Evolutionary conservation across 2,329 filamentous ascomycete genomes (phyloP).

Genomic region (Erysiphe pulchra): DNA sequence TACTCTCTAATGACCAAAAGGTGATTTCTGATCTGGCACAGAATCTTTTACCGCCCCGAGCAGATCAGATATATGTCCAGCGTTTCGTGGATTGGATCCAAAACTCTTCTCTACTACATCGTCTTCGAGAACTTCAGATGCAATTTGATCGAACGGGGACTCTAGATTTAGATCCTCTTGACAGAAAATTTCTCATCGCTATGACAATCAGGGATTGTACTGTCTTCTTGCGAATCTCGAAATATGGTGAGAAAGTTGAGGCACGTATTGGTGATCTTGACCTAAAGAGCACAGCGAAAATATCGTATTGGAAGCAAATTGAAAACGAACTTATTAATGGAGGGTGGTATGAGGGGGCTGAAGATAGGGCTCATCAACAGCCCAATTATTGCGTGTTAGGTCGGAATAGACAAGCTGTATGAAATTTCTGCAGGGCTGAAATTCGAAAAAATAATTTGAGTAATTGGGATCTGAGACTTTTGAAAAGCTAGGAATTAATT

Average conservation of each 20-base stretch:
- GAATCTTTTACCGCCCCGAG: conserved; percentile 8
- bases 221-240: conserved; percentile 36
- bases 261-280: conserved; percentile 52
- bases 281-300: conserved; percentile 44
- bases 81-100: conserved; percentile 15
- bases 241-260: conserved; percentile 15
- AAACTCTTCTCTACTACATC: conserved; percentile 9
- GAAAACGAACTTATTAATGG: conserved; percentile 36
- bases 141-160: conserved; percentile 11
- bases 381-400: conserved; percentile 1
- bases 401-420: neutral
- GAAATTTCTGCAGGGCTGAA: no score
- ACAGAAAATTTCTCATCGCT: conserved; percentile 32
- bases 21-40: conserved; percentile 17
- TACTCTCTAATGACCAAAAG: conserved; percentile 25
- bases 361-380: conserved; percentile 6
- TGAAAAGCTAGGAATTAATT: no score
- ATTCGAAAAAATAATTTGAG: no score
- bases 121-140: conserved; percentile 19
- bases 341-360: conserved; percentile 36
- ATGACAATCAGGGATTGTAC: conserved; percentile 69
- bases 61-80: neutral
- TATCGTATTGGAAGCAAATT: conserved; percentile 38
- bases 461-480: no score
- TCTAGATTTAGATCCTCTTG: conserved; percentile 12